These are phyloP conservation scores for Miscanthus lutarioriparius DNA, from an alignment of 176 grass and related monocot genomes.

Conservation along the genomic window DNA sequence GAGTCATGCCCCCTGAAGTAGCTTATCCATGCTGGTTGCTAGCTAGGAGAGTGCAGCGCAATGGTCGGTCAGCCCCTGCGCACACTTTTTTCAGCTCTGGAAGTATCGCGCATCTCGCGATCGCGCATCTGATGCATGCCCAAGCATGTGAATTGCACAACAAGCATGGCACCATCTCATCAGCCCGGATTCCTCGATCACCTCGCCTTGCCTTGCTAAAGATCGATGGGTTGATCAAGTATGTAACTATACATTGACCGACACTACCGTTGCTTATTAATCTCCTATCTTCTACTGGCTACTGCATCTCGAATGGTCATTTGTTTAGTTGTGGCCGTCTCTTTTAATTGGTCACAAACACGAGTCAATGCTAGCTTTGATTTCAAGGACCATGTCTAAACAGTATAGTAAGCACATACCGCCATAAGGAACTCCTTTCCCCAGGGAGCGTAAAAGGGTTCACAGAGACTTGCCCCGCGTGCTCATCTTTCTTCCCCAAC, in stretches of 20 bases:
- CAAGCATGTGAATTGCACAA: background rate
- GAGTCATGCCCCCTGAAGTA: background rate
- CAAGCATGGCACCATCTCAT: conserved; percentile 33
- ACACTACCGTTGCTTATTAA: background rate
- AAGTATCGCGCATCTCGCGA: too few species aligned
- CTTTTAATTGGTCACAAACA: background rate
- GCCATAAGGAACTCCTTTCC: background rate
- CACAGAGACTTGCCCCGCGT: background rate
- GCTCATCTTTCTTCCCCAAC: conserved; percentile 48
- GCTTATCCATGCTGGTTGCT: background rate
- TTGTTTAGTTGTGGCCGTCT: background rate
- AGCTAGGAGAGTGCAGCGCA: background rate
- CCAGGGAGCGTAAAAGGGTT: background rate
- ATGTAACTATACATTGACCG: background rate
- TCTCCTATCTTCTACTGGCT: background rate
- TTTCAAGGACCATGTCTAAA: background rate
- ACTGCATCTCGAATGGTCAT: background rate
- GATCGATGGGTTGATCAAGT: background rate
- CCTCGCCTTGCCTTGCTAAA: background rate
- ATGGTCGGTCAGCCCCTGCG: background rate
- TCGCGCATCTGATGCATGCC: background rate
- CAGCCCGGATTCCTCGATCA: background rate
- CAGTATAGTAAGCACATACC: background rate
- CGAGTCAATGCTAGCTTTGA: background rate
- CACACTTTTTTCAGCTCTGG: background rate